These are phyloP conservation scores for Fusarium buharicum DNA, from an alignment of 2,329 filamentous ascomycete species.

Conservation along the genomic window DNA sequence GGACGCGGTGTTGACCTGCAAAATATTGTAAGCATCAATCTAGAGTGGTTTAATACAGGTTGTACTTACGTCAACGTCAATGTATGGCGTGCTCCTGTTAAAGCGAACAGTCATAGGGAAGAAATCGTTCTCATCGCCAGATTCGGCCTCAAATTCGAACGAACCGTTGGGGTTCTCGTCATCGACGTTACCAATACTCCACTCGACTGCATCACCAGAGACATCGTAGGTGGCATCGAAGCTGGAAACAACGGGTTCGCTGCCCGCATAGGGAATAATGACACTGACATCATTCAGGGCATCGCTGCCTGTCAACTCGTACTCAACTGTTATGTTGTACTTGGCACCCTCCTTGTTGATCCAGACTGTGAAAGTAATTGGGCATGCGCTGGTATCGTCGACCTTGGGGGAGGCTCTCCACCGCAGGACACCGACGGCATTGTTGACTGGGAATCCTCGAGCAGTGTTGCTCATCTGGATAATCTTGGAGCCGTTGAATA, in stretches of 20 bases:
- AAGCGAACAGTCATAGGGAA: constrained; percentile 97
- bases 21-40: constrained; percentile 18
- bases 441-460: constrained; percentile 94
- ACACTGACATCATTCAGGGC: constrained; percentile 85
- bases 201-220: constrained; percentile 90
- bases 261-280: constrained; percentile 84
- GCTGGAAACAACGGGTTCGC: constrained; percentile 88
- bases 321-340: constrained; percentile 93
- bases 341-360: constrained; percentile 88
- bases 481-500: constrained; percentile 82
- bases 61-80: constrained; percentile 89
- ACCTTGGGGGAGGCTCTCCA: constrained; percentile 88
- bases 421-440: constrained; percentile 89
- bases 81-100: constrained; percentile 83
- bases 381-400: constrained; percentile 82
- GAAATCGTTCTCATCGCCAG: constrained; percentile 90
- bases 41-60: no score
- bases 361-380: constrained; percentile 98
- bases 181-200: constrained; percentile 88
- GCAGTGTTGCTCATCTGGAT: constrained; percentile 91
- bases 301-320: constrained; percentile 87
- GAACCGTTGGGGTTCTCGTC: constrained; percentile 84
- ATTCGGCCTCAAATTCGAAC: constrained; percentile 95
- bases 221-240: constrained; percentile 96
- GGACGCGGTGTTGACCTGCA: constrained; percentile 72